These are phyloP conservation scores for Trichocladium uniseriatum DNA, from an alignment of 495 filamentous ascomycete genomes.

Conservation along the genomic window DNA sequence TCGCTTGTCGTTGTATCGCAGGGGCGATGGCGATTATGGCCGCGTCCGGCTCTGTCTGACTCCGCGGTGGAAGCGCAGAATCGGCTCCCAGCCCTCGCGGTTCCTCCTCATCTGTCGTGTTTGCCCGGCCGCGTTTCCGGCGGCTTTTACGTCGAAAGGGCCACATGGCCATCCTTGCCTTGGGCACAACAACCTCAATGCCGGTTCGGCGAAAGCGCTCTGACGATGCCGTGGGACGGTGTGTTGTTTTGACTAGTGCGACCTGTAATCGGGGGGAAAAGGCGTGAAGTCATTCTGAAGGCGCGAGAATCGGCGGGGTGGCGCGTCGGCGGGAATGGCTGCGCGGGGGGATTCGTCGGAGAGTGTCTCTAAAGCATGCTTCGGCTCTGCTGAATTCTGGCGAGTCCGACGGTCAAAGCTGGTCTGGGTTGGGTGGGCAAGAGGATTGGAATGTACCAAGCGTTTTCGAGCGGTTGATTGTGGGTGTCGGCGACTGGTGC, in stretches of 20 bases:
- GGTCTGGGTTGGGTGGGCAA: not conserved
- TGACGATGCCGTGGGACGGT: not conserved
- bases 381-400: not conserved
- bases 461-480: no score
- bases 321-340: constrained; percentile 10
- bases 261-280: constrained; percentile 4
- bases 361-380: constrained; percentile 20
- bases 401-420: not conserved
- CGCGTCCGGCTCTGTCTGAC: constrained; percentile 30
- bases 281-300: constrained; percentile 21
- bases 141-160: constrained; percentile 63
- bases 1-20: constrained; percentile 15
- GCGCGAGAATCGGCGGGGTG: not conserved
- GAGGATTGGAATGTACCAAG: constrained; percentile 1
- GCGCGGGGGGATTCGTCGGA: constrained; percentile 10
- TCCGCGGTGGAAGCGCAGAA: constrained; percentile 25
- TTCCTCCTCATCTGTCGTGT: constrained; percentile 28
- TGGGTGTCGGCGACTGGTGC: no score
- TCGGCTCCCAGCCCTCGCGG: constrained; percentile 18
- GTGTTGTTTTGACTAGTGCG: not conserved
- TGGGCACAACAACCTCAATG: constrained; percentile 44
- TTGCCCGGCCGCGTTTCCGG: constrained; percentile 34
- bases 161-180: constrained; percentile 42
- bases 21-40: constrained; percentile 5
- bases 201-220: not conserved